phyloP scores from a whole-genome alignment of 306 rosid genomes.

The Phaseolus lunatus region DNA sequence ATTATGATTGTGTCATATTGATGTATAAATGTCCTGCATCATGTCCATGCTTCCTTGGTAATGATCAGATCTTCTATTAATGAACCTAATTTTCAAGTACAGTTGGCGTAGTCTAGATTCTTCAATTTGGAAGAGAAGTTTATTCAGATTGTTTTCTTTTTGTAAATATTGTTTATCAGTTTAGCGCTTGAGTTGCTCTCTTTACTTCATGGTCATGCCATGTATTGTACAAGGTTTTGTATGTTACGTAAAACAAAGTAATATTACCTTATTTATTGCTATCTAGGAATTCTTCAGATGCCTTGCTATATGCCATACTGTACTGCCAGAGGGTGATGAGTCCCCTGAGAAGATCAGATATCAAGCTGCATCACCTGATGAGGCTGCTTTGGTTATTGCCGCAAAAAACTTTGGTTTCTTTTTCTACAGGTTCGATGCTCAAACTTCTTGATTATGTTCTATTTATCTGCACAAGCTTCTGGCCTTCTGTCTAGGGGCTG shows the following conservation, averaged over 20 bases:
- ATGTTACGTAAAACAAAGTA: not conserved
- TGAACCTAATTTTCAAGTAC: conserved; percentile 32
- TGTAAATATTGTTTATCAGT: conserved; percentile 4
- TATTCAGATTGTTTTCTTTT: conserved; percentile 27
- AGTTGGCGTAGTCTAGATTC: conserved; percentile 22
- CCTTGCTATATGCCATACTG: conserved; percentile 96
- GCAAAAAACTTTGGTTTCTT: conserved; percentile 98
- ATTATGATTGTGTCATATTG: not conserved
- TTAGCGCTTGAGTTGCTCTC: conserved; percentile 18
- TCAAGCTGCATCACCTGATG: conserved; percentile 98
- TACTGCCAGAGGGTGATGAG: conserved; percentile 92
- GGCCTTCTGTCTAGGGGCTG: not conserved
- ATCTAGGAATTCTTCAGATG: conserved; percentile 69
- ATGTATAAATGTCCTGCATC: not conserved
- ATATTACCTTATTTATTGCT: conserved; percentile 9
- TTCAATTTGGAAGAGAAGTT: conserved; percentile 32
- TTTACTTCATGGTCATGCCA: conserved; percentile 21
- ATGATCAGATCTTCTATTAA: not conserved
- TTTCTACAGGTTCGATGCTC: conserved; percentile 88
- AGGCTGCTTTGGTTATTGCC: conserved; percentile 69
- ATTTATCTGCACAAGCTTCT: conserved; percentile 25
- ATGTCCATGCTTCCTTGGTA: not conserved
- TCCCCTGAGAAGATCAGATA: conserved; percentile 83
- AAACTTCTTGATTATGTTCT: conserved; percentile 36
- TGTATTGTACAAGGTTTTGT: conserved; percentile 29